These are phyloP conservation scores for Solanum sparsipilum DNA, from an alignment of 257 asterid species.

Conservation along the genomic window DNA sequence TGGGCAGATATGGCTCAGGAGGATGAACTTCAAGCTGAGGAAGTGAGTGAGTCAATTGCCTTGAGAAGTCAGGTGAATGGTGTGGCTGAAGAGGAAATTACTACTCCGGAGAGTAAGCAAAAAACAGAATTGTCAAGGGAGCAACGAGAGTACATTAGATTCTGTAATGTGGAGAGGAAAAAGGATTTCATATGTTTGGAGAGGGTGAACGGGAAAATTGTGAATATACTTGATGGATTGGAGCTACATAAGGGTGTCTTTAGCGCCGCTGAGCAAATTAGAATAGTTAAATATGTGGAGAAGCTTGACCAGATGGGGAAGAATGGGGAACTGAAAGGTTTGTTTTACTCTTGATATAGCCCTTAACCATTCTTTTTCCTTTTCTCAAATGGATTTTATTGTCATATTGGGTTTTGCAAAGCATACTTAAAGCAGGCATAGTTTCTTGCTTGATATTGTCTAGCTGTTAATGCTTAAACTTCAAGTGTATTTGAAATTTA, in stretches of 20 bases:
- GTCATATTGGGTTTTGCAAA: background rate
- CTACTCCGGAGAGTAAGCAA: conserved; percentile 27
- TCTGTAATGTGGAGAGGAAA: conserved; percentile 23
- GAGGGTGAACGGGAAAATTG: conserved; percentile 27
- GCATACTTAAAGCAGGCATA: background rate
- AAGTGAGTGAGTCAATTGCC: conserved; percentile 12
- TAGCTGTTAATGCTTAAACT: background rate
- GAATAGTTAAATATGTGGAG: conserved; percentile 27
- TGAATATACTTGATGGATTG: conserved; percentile 29
- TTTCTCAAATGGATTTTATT: background rate
- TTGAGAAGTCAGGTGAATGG: conserved; percentile 8
- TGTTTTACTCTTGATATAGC: background rate
- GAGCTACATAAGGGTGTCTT: conserved; percentile 35
- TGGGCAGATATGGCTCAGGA: conserved; percentile 99
- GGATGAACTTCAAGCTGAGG: conserved; percentile 56
- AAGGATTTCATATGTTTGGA: conserved; percentile 30
- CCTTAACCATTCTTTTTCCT: background rate
- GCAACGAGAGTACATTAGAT: conserved; percentile 29
- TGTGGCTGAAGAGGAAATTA: conserved; percentile 10
- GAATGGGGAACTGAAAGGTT: conserved; percentile 32
- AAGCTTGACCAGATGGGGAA: conserved; percentile 28
- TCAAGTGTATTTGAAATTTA: background rate
- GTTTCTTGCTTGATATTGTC: background rate
- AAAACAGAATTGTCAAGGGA: conserved; percentile 31
- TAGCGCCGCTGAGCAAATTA: conserved; percentile 36